These are phyloP conservation scores for Phytophthora ramorum DNA, from an alignment of 352 stramenopile genomes.

Conservation along the genomic window DNA sequence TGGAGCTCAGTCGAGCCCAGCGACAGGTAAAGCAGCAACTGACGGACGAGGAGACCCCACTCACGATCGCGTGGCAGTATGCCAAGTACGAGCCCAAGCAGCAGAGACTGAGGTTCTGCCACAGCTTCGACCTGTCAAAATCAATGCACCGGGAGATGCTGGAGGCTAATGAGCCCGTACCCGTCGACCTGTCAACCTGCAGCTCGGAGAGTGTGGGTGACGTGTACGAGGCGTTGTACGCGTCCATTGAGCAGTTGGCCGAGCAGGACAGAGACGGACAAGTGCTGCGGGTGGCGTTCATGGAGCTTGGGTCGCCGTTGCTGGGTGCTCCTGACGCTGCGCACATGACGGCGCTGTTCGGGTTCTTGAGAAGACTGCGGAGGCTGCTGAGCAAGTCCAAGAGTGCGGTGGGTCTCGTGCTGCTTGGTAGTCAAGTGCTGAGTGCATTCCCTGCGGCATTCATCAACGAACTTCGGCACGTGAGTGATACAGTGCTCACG, in stretches of 20 bases:
- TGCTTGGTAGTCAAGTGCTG: constrained; percentile 32
- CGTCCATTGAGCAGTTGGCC: constrained; percentile 30
- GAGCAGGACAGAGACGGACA: constrained; percentile 12
- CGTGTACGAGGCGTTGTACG: constrained; percentile 44
- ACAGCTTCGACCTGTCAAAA: constrained; percentile 77
- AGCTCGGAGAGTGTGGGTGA: background rate
- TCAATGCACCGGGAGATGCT: constrained; percentile 62
- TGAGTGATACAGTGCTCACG: constrained; percentile 67
- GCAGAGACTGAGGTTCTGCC: constrained; percentile 57
- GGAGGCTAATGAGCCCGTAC: constrained; percentile 43
- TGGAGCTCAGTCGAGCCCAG: constrained; percentile 75
- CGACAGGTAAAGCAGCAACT: constrained; percentile 71
- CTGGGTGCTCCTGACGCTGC: constrained; percentile 32
- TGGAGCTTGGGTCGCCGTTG: constrained; percentile 55
- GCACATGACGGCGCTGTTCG: constrained; percentile 55
- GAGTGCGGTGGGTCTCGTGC: constrained; percentile 38
- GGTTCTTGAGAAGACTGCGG: constrained; percentile 46
- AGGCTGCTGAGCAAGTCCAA: constrained; percentile 28
- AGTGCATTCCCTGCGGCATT: constrained; percentile 41
- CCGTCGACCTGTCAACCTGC: constrained; percentile 31
- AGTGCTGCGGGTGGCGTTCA: constrained; percentile 53
- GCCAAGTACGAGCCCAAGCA: constrained; percentile 56
- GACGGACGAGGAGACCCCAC: constrained; percentile 16
- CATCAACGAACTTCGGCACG: constrained; percentile 53
- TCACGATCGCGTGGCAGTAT: constrained; percentile 85